Percentiles rank a stretch among this genome's conserved stretches.
Conservation (phyloP, 164 flowering plant species). For the Macadamia integrifolia region DNA sequence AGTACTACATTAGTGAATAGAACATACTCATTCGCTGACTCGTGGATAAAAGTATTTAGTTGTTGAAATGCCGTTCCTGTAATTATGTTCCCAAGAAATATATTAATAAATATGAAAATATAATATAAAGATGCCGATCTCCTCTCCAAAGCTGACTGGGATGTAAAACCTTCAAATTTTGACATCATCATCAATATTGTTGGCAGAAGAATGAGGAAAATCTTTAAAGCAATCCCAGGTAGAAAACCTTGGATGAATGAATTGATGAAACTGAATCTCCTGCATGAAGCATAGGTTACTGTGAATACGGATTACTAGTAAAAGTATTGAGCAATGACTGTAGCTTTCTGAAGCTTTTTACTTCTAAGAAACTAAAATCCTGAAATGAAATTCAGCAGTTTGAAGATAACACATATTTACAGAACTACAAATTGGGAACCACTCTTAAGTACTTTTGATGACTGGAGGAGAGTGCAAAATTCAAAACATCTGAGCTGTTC, state of each 20-base stretch:
- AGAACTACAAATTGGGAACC: too few relatives aligned
- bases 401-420: too few relatives aligned
- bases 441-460: too few relatives aligned
- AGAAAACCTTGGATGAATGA: conserved; percentile 82
- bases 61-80: conserved; percentile 87
- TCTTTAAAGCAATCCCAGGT: conserved; percentile 87
- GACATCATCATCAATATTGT: conserved; percentile 84
- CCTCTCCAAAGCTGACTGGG: conserved; percentile 66
- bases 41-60: conserved; percentile 53
- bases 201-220: conserved; percentile 75
- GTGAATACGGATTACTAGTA: neutral
- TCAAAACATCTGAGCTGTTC: too few relatives aligned
- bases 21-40: conserved; percentile 78
- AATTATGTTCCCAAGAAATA: conserved; percentile 84
- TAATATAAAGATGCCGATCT: conserved; percentile 76
- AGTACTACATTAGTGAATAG: neutral
- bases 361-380: too few relatives aligned
- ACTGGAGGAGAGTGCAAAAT: too few relatives aligned
- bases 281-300: conserved; percentile 31
- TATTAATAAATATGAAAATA: conserved; percentile 66
- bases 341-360: too few relatives aligned
- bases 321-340: neutral
- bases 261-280: conserved; percentile 38
- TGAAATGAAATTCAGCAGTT: too few relatives aligned
- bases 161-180: conserved; percentile 69